These are phyloP conservation scores for Dothistroma septosporum DNA, from an alignment of 2,329 filamentous ascomycete genomes.

Conservation along the genomic window DNA sequence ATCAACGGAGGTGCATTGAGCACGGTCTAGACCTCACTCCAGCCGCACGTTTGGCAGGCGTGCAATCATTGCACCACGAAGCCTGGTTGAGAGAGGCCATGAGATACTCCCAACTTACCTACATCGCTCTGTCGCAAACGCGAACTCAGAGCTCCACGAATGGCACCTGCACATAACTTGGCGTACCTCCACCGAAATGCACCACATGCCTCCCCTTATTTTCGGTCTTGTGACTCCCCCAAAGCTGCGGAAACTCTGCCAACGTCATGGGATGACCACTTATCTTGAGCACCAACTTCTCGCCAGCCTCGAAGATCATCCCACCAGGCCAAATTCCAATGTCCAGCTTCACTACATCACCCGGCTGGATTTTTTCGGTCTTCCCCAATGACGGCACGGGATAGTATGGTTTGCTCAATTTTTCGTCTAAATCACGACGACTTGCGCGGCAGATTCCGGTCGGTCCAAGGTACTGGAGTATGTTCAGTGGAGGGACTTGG, in stretches of 20 bases:
- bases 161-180: background rate
- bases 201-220: background rate
- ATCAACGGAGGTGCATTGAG: background rate
- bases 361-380: slow-evolving; percentile 38
- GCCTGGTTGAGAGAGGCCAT: background rate
- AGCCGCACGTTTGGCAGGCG: background rate
- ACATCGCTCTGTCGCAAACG: background rate
- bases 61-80: background rate
- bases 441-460: slow-evolving; percentile 39
- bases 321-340: slow-evolving; percentile 49
- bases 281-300: slow-evolving; percentile 21
- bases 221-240: background rate
- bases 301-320: slow-evolving; percentile 44
- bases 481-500: background rate
- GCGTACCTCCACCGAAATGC: background rate
- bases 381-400: slow-evolving; percentile 19
- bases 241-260: background rate
- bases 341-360: slow-evolving; percentile 43
- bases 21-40: background rate
- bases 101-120: background rate
- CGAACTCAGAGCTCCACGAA: background rate
- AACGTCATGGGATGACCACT: background rate
- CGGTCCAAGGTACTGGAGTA: background rate
- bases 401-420: background rate
- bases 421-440: background rate